Evolutionary conservation across 805 yeast genomes (phyloP), one percentile per base, ranked within the genome.

Genomic region (Kodamaea lidongshanica): DNA sequence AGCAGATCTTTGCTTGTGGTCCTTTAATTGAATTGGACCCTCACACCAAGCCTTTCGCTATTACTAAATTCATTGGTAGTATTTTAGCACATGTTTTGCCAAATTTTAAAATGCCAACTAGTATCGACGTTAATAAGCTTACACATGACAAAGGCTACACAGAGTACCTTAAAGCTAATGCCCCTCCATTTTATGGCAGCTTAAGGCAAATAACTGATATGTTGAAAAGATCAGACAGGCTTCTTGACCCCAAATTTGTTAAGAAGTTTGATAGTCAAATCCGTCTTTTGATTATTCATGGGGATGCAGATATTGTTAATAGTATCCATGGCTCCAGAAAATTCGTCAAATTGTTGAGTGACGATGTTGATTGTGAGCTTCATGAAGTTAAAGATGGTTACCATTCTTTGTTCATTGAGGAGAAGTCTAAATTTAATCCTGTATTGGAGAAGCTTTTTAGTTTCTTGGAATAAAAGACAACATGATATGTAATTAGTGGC

Each of bases 201-300:
- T 78, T 81, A n/a, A 61, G 79, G 8, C 62, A 78, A 47, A 63
- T 77, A 22, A 53, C 72, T 45, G 88, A 77, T 40, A 76, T 81
- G 64, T 47, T 81, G 21, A 50, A 52, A 7, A 62, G 88, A 32
- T 92, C 92, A n/a, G 65, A 69, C 35, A 52, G 48, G 12, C 57
- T 82, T 26, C 48, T 66, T 20, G 48, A 61, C 5, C 54, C 47
- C 4, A 54, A 61, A 3, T 49, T 52, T 23, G 65, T 60, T 30
- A 40, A 58, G 3, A 52, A 58, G 25, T 54, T 60, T 32, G 51
- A 54, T 25, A 52, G 60, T 5, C 46, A 61, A 6, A 58, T 67
- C 7, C 74, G 83, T 0, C 44, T 80, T 4, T 49, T 77, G 17
- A 55, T 82, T 7, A 42, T 73, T 24, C 89, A 81, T 48, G 87